These are phyloP conservation scores for Sclerotinia nivalis DNA, from an alignment of 2,329 filamentous ascomycete genomes.

Conservation along the genomic window DNA sequence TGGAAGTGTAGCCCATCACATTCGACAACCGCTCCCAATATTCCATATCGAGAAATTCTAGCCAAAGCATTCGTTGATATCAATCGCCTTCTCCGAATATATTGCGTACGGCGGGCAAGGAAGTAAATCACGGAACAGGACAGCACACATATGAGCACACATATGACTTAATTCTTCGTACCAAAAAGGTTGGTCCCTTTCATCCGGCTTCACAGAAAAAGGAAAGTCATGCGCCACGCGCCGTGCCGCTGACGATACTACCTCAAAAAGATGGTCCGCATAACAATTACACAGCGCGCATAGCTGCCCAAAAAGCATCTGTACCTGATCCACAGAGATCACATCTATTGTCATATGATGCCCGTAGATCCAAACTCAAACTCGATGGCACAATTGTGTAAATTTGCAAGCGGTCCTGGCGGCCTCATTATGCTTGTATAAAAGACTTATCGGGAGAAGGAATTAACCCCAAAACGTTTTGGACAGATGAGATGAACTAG, in stretches of 20 bases:
- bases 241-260: conserved; percentile 33
- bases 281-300: conserved; percentile 32
- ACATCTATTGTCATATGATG: conserved; percentile 21
- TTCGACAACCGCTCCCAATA: conserved; percentile 15
- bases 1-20: conserved; percentile 26
- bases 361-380: conserved; percentile 18
- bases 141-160: conserved; percentile 17
- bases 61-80: conserved; percentile 15
- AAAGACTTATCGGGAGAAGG: conserved; percentile 1
- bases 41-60: conserved; percentile 10
- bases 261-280: conserved; percentile 28
- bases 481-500: conserved; percentile 16
- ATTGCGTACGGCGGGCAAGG: conserved; percentile 30
- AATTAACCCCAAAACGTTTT: conserved; percentile 8
- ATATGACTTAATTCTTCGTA: conserved; percentile 9
- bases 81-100: conserved; percentile 14
- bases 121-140: conserved; percentile 4
- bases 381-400: conserved; percentile 14
- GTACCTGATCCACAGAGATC: conserved; percentile 34
- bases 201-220: conserved; percentile 23
- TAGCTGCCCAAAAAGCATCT: conserved; percentile 37
- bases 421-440: conserved; percentile 8
- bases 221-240: conserved; percentile 30
- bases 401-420: neutral
- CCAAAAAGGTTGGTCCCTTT: conserved; percentile 15